These are phyloP conservation scores for Amniculicola lignicola DNA, from an alignment of 495 filamentous ascomycete species.

Conservation along the genomic window DNA sequence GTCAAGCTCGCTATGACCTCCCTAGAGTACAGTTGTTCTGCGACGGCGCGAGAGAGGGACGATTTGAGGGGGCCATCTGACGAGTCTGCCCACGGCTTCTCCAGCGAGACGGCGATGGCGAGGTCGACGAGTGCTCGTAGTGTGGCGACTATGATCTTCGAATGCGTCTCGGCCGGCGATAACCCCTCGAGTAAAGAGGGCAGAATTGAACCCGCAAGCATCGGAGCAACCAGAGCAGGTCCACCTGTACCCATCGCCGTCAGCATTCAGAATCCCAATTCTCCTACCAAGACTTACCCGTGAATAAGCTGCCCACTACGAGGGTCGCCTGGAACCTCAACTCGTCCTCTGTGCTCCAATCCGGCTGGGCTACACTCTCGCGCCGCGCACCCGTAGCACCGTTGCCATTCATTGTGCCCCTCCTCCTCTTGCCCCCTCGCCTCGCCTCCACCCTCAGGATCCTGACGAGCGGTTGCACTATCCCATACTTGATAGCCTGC, in stretches of 20 bases:
- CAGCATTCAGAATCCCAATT: conserved; percentile 2
- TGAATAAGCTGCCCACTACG: conserved; percentile 76
- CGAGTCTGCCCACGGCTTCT: conserved; percentile 50
- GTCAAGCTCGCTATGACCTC: conserved; percentile 56
- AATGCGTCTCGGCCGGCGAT: conserved; percentile 60
- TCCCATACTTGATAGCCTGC: conserved; percentile 63
- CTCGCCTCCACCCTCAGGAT: conserved; percentile 48
- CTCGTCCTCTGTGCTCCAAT: conserved; percentile 56
- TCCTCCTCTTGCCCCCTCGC: conserved; percentile 43
- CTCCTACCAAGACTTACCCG: conserved; percentile 55
- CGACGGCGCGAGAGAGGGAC: conserved; percentile 40
- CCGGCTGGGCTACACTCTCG: conserved; percentile 16
- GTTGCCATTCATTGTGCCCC: conserved; percentile 41
- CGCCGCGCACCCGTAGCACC: neutral
- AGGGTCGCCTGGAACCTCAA: conserved; percentile 75
- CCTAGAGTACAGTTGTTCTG: conserved; percentile 61
- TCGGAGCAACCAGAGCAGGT: conserved; percentile 68
- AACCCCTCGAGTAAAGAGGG: conserved; percentile 65
- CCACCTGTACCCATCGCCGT: conserved; percentile 58
- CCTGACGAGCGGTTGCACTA: conserved; percentile 64
- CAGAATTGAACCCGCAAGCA: conserved; percentile 64
- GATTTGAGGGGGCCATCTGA: conserved; percentile 43
- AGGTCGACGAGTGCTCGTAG: conserved; percentile 72
- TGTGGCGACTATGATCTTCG: conserved; percentile 65
- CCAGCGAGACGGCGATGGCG: conserved; percentile 52